Percentiles rank a stretch among this genome's conserved stretches.
These are phyloP conservation scores for Uronychia binucleata DNA, from an alignment of 73 alveolate genomes.

Conservation along the genomic window DNA sequence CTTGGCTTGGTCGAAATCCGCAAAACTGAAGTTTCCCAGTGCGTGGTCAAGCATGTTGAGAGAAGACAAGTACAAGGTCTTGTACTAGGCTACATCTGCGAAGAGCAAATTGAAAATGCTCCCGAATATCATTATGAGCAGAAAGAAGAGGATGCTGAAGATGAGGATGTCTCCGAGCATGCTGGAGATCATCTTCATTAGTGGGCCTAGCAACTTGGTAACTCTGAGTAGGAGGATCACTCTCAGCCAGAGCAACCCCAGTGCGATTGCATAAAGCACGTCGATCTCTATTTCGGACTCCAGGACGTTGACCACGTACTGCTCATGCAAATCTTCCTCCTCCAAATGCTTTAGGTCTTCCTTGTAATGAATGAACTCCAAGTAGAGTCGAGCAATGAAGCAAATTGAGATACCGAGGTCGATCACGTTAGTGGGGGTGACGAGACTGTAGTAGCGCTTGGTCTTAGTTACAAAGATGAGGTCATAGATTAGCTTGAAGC, in stretches of 20 bases:
- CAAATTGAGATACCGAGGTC: neutral
- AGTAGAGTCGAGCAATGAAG: neutral
- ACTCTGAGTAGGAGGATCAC: conserved; percentile 5
- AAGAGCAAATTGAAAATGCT: conserved; percentile 5
- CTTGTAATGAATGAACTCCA: neutral
- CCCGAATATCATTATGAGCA: conserved; percentile 7
- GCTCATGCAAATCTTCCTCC: neutral
- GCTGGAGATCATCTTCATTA: conserved; percentile 28
- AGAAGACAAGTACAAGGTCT: neutral
- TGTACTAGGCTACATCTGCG: neutral
- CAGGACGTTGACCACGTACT: neutral
- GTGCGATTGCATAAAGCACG: neutral
- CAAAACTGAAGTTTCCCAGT: conserved; percentile 6
- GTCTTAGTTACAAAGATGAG: neutral
- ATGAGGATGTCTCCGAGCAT: conserved; percentile 24
- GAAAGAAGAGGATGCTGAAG: conserved; percentile 6
- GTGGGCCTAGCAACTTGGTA: conserved; percentile 26
- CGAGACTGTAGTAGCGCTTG: neutral
- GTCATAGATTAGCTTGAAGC: neutral
- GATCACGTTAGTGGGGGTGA: neutral
- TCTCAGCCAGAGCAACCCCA: conserved; percentile 30
- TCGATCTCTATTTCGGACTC: neutral
- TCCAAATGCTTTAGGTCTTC: neutral
- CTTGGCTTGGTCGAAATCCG: neutral
- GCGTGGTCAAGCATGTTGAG: conserved; percentile 9